Evolutionary conservation across 148 eudicot species (phyloP).

Genomic region (Tetragonia tetragonoides): DNA sequence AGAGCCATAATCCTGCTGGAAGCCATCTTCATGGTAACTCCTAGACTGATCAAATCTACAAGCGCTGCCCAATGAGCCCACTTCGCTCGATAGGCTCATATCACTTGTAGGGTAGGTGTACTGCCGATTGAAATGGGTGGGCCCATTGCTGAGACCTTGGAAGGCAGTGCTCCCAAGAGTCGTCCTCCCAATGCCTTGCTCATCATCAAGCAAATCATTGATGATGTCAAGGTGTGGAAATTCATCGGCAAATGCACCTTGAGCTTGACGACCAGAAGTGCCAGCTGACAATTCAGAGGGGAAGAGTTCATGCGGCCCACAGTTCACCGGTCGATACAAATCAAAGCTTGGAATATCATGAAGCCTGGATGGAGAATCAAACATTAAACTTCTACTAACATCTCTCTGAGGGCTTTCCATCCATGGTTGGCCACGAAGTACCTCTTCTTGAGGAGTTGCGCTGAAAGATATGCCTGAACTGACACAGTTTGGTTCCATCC

Average conservation of each 20-base stretch:
- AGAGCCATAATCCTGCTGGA: slow-evolving; percentile 47
- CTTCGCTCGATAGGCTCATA: slow-evolving; percentile 41
- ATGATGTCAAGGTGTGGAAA: slow-evolving; percentile 97
- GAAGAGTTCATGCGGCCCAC: slow-evolving; percentile 38
- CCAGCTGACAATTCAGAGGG: slow-evolving; percentile 42
- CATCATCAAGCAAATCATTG: slow-evolving; percentile 89
- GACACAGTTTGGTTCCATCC: slow-evolving; percentile 34
- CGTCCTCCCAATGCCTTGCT: slow-evolving; percentile 42
- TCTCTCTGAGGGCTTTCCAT: slow-evolving; percentile 48
- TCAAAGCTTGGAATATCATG: slow-evolving; percentile 40
- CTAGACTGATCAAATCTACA: slow-evolving; percentile 56
- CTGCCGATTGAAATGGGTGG: slow-evolving; percentile 48
- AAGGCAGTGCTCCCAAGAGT: slow-evolving; percentile 26
- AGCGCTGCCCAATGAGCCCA: slow-evolving; percentile 48
- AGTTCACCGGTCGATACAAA: slow-evolving; percentile 34
- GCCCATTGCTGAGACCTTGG: slow-evolving; percentile 40
- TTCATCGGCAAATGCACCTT: slow-evolving; percentile 56
- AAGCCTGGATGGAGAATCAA: slow-evolving; percentile 39
- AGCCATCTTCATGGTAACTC: slow-evolving; percentile 56
- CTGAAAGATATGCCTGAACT: slow-evolving; percentile 46
- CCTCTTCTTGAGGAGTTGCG: slow-evolving; percentile 37
- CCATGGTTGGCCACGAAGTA: slow-evolving; percentile 51
- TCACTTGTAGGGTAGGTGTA: slow-evolving; percentile 48
- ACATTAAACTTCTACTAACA: slow-evolving; percentile 37
- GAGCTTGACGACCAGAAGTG: slow-evolving; percentile 60